Conservation (phyloP, 2,329 filamentous ascomycete species). For the Diaporthe ilicicola region DNA sequence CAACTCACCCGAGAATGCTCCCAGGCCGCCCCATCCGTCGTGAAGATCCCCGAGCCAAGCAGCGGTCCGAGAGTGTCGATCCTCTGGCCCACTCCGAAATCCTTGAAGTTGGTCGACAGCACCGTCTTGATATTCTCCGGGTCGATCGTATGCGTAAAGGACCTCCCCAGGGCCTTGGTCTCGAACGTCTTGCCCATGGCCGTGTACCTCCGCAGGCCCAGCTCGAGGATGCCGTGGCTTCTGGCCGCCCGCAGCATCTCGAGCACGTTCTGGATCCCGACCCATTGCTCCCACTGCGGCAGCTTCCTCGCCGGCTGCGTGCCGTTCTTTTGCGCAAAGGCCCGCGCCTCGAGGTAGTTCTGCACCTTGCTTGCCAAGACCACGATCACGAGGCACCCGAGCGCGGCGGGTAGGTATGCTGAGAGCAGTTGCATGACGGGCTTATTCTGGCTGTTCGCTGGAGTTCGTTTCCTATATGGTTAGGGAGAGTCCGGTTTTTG, state of each 20-base stretch:
- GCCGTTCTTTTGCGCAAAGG: slow-evolving; percentile 10
- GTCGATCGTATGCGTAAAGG: slow-evolving; percentile 20
- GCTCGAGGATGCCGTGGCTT: slow-evolving; percentile 7
- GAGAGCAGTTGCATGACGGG: slow-evolving; percentile 16
- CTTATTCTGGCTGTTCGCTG: not conserved
- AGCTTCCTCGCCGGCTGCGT: slow-evolving; percentile 7
- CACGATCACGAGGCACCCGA: not conserved
- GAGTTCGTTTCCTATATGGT: not conserved
- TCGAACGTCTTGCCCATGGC: slow-evolving; percentile 20
- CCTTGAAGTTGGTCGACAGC: slow-evolving; percentile 18
- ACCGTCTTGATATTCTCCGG: slow-evolving; percentile 30
- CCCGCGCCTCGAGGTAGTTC: not conserved
- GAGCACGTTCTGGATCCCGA: slow-evolving; percentile 18
- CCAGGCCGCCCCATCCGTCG: slow-evolving; percentile 3
- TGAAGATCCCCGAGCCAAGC: slow-evolving; percentile 23
- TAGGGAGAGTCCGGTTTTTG: not conserved
- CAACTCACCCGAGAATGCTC: slow-evolving; percentile 17
- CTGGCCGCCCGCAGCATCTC: slow-evolving; percentile 11
- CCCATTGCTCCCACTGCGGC: slow-evolving; percentile 17
- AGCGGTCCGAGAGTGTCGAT: slow-evolving; percentile 11
- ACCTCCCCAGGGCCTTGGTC: not conserved
- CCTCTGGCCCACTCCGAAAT: slow-evolving; percentile 11
- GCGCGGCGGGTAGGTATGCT: slow-evolving; percentile 7
- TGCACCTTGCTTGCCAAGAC: slow-evolving; percentile 14
- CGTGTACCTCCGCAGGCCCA: slow-evolving; percentile 7